Conservation (phyloP, 2,329 filamentous ascomycete genomes). For the Fusarium hostae region DNA sequence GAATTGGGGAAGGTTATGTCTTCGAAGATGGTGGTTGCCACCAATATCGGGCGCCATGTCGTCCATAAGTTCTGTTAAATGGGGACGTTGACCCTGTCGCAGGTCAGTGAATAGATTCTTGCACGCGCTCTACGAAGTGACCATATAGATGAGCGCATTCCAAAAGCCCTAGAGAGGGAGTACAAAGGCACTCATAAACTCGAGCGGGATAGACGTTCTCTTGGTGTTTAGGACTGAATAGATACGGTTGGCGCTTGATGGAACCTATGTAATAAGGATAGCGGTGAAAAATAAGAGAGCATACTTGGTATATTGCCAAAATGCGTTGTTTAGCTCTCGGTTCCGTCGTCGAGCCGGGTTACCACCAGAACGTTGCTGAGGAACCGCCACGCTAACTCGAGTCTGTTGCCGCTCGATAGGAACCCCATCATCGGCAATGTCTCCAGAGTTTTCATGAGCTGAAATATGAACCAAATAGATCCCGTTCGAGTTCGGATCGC, state of each 20-base stretch:
- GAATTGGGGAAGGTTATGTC: conserved; percentile 46
- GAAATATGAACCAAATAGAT: conserved; percentile 64
- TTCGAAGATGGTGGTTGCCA: conserved; percentile 8
- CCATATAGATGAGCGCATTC: conserved; percentile 82
- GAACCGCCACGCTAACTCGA: conserved; percentile 1
- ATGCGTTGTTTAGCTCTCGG: conserved; percentile 69
- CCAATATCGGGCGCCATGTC: conserved; percentile 36
- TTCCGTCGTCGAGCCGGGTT: conserved; percentile 51
- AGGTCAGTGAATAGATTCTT: conserved; percentile 58
- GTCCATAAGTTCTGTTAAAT: conserved; percentile 50
- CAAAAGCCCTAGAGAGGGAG: conserved; percentile 85
- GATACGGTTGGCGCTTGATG: conserved; percentile 79
- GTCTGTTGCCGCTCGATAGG: conserved; percentile 41
- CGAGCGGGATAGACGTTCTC: conserved; percentile 66
- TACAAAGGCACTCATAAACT: conserved; percentile 77
- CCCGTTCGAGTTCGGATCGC: conserved; percentile 22
- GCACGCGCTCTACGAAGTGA: conserved; percentile 74
- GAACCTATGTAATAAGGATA: conserved; percentile 79
- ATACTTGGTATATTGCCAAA: conserved; percentile 77
- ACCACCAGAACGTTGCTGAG: conserved; percentile 36
- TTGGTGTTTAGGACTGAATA: conserved; percentile 72
- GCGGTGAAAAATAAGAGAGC: conserved; percentile 77
- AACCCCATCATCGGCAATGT: conserved; percentile 41
- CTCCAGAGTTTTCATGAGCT: conserved; percentile 43
- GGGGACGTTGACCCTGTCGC: conserved; percentile 41